These are phyloP conservation scores for Mucor mucedo DNA, from an alignment of 371 early-diverging fungal species.

Conservation along the genomic window DNA sequence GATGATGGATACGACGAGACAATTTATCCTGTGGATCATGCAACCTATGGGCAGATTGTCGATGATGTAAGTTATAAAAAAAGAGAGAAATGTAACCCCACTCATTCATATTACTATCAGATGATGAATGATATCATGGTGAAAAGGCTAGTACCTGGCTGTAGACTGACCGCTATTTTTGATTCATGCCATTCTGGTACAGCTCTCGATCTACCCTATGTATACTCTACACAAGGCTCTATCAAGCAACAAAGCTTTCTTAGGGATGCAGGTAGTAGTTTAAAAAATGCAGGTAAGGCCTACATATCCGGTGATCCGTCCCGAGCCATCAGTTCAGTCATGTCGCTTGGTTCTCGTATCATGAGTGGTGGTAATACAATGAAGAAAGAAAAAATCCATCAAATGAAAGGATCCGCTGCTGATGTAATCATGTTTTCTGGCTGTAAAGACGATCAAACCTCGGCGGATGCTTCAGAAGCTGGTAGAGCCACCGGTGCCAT, in stretches of 20 bases:
- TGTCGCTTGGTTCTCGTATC: constrained; percentile 51
- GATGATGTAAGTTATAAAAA: constrained; percentile 72
- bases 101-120: constrained; percentile 10
- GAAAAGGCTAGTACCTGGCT: constrained; percentile 80
- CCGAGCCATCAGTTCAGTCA: constrained; percentile 52
- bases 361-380: constrained; percentile 23
- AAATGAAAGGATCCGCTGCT: constrained; percentile 65
- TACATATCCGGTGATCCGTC: constrained; percentile 54
- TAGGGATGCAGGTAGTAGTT: constrained; percentile 51
- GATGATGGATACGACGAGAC: constrained; percentile 76
- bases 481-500: constrained; percentile 84
- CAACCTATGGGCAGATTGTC: constrained; percentile 75
- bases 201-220: constrained; percentile 86
- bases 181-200: constrained; percentile 90
- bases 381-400: constrained; percentile 40
- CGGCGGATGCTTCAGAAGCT: constrained; percentile 79
- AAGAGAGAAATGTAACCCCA: background rate
- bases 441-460: constrained; percentile 89
- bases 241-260: constrained; percentile 58
- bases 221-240: constrained; percentile 76
- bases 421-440: constrained; percentile 90
- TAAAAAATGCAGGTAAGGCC: constrained; percentile 55
- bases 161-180: constrained; percentile 84
- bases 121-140: constrained; percentile 84
- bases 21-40: constrained; percentile 84